Evolutionary conservation across 345 rosid genomes (phyloP).

Genomic region (Abelmoschus esculentus): DNA sequence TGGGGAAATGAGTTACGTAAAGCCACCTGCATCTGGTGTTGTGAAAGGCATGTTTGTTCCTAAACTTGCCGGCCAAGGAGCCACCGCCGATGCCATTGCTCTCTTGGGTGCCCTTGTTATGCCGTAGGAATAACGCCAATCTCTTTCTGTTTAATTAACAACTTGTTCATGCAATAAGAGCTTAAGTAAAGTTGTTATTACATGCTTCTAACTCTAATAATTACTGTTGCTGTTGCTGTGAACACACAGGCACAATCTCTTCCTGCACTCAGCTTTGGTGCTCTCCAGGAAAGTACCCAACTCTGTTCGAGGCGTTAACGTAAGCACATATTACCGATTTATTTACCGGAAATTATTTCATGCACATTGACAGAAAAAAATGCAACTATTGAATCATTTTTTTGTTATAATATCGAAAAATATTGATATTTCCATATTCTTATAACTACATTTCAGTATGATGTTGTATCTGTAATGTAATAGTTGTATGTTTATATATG

Average conservation of each 20-base stretch:
- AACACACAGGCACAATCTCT: slow-evolving; percentile 37
- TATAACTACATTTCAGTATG: background rate
- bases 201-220: too few species aligned
- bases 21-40: slow-evolving; percentile 38
- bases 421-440: too few species aligned
- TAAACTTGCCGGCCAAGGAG: slow-evolving; percentile 30
- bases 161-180: too few species aligned
- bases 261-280: slow-evolving; percentile 45
- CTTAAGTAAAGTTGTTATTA: background rate
- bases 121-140: slow-evolving; percentile 26
- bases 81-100: slow-evolving; percentile 40
- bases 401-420: too few species aligned
- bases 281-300: slow-evolving; percentile 41
- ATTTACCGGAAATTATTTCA: background rate
- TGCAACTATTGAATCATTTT: too few species aligned
- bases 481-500: background rate
- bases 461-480: background rate
- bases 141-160: too few species aligned
- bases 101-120: slow-evolving; percentile 42
- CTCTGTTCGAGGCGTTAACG: slow-evolving; percentile 43
- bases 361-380: too few species aligned
- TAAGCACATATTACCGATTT: slow-evolving; percentile 8
- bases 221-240: background rate
- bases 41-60: slow-evolving; percentile 44
- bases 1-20: slow-evolving; percentile 33